Base-by-base conservation (phyloP, 75 land plant species). In the Gnetum montanum region DNA sequence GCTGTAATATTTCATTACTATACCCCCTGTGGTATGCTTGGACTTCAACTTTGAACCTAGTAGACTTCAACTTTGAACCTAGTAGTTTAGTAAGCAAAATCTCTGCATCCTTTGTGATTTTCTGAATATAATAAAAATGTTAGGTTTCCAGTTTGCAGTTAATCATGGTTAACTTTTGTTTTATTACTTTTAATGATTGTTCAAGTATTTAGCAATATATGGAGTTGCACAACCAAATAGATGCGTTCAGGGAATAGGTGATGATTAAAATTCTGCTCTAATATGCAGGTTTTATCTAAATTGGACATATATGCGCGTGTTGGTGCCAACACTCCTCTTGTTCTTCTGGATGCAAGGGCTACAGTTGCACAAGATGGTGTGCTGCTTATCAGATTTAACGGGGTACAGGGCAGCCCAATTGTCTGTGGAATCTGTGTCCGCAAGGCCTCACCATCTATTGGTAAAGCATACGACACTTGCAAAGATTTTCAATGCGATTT, bases 261-360 rank as follows among this genome's bases (percentile, higher is more conserved):
- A n/a, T n/a, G n/a, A n/a, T n/a, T n/a, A n/a, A n/a, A n/a, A n/a
- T n/a, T n/a, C n/a, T n/a, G n/a, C n/a, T n/a, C n/a, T n/a, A n/a
- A n/a, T n/a, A 11, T 47, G 51, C 83, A 93, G 98, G 74, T 88
- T 29, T 46, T 88, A 6, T 73, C 90, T 28, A 80, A 75, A 37
- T 68, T 93, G 28, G 98, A 93, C 63, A 78, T 93, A 35, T 93
- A 73, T 54, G 64, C 75, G 7, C 33, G 76, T 59, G 98, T 93
- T 70, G 98, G 98, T 43, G 73, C 90, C 29, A 81, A 93, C 67
- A 85, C 74, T 28, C 84, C 98, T 8, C 55, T 93, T 61, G 75
- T 82, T 33, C 35, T 93, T 31, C 64, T 74, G 37, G 80, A 80
- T 64, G 61, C 61, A 10, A 66, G 58, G 43, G 78, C 77, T 13